These are phyloP conservation scores for Gaertneriomyces sp. DNA, from an alignment of 192 early-diverging fungal genomes.

Conservation along the genomic window DNA sequence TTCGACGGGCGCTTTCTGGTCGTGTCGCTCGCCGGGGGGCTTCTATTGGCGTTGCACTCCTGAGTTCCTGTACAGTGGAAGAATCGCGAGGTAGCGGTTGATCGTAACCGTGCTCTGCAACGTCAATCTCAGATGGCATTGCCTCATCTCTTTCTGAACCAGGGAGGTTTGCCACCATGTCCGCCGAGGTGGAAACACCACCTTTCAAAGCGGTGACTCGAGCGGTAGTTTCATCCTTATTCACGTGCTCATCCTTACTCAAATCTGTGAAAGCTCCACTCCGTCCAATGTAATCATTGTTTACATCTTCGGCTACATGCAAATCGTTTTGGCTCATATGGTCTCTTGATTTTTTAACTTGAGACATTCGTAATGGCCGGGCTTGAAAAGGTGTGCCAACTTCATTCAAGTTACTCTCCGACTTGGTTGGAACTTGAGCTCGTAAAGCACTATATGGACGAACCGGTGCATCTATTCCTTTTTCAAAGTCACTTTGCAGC, in stretches of 20 bases:
- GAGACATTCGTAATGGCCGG: background rate
- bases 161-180: slow-evolving; percentile 18
- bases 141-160: no score
- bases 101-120: no score
- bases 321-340: slow-evolving; percentile 21
- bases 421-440: slow-evolving; percentile 1
- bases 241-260: background rate
- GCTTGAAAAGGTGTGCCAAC: background rate
- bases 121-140: no score
- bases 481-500: slow-evolving; percentile 18
- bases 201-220: slow-evolving; percentile 25
- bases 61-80: no score
- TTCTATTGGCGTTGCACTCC: no score
- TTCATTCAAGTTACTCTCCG: background rate
- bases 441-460: slow-evolving; percentile 21
- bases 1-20: background rate
- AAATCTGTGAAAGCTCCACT: slow-evolving; percentile 22
- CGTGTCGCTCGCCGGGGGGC: background rate
- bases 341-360: slow-evolving; percentile 9
- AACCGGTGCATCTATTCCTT: slow-evolving; percentile 10
- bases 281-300: slow-evolving; percentile 14
- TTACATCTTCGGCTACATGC: background rate
- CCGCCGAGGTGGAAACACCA: slow-evolving; percentile 2
- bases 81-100: no score
- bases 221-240: background rate